Evolutionary conservation across 2,329 filamentous ascomycete species (phyloP).

Genomic region (Apiospora rasikravindrae): DNA sequence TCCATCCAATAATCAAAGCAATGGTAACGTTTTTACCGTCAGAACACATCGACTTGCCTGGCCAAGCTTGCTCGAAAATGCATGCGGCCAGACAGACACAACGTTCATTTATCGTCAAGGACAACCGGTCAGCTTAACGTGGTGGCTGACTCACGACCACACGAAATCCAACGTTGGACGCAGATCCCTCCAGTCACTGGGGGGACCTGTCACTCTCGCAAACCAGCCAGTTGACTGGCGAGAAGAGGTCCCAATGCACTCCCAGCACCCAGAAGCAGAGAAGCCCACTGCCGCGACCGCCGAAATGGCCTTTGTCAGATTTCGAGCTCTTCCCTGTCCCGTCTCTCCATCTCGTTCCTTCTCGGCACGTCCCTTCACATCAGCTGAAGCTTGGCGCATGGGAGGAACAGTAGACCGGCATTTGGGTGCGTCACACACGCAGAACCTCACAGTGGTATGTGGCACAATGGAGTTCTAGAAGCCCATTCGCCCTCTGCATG

Average conservation of each 20-base stretch:
- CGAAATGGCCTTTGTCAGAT: background rate
- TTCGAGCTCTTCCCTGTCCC: background rate
- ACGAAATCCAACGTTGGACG: background rate
- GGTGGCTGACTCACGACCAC: background rate
- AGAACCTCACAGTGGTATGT: background rate
- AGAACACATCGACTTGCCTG: background rate
- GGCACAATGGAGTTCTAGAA: background rate
- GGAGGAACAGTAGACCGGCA: background rate
- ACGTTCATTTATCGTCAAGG: too few species aligned
- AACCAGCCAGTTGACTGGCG: background rate
- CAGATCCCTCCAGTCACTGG: background rate
- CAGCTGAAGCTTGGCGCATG: conserved; percentile 3
- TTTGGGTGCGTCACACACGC: background rate
- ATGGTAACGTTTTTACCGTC: background rate
- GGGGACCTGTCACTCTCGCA: background rate
- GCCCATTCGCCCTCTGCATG: background rate
- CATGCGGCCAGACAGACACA: background rate
- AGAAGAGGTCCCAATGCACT: background rate
- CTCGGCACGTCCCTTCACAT: background rate
- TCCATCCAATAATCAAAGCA: background rate
- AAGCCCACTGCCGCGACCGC: background rate
- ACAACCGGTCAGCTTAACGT: background rate
- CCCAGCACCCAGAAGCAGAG: background rate
- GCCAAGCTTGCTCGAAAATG: background rate
- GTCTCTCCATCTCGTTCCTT: background rate